Conservation (phyloP, 225 moss, liverwort and hornwort genomes). For the Pseudisothecium myosuroides region DNA sequence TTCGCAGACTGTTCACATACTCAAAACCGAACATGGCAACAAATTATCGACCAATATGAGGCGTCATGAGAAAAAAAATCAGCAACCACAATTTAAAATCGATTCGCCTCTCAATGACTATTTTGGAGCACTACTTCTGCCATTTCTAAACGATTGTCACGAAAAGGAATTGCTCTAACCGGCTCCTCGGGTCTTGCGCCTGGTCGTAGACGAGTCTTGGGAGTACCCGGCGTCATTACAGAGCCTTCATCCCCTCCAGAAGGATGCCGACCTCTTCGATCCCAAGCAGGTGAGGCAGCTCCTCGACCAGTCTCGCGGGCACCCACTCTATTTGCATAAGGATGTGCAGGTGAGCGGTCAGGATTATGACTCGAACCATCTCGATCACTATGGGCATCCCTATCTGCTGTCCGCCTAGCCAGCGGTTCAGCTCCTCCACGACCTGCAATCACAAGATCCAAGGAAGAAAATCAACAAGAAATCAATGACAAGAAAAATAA, state of each 20-base stretch:
- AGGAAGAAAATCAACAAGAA: neutral
- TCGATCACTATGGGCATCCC: conserved; percentile 25
- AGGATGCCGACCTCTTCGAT: conserved; percentile 29
- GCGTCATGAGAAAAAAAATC: neutral
- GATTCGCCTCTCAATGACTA: neutral
- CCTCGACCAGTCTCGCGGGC: conserved; percentile 31
- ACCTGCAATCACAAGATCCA: conserved; percentile 6
- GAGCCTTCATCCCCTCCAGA: conserved; percentile 49
- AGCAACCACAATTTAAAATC: neutral
- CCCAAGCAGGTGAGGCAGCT: conserved; percentile 51
- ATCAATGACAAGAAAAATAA: neutral
- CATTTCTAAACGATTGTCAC: neutral
- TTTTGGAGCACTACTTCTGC: neutral
- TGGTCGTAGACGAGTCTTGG: conserved; percentile 33
- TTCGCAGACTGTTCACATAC: conserved; percentile 30
- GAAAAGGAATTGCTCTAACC: conserved; percentile 11
- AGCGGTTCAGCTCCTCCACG: conserved; percentile 33
- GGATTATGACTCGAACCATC: conserved; percentile 32
- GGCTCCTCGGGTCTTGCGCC: conserved; percentile 32
- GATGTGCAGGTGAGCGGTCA: conserved; percentile 40
- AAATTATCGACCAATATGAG: neutral
- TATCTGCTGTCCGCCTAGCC: conserved; percentile 28
- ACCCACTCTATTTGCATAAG: conserved; percentile 16
- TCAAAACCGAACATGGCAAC: neutral
- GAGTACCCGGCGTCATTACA: conserved; percentile 33